Evolutionary conservation across 805 yeast genomes (phyloP).

Genomic region (Maudiozyma bulderi): DNA sequence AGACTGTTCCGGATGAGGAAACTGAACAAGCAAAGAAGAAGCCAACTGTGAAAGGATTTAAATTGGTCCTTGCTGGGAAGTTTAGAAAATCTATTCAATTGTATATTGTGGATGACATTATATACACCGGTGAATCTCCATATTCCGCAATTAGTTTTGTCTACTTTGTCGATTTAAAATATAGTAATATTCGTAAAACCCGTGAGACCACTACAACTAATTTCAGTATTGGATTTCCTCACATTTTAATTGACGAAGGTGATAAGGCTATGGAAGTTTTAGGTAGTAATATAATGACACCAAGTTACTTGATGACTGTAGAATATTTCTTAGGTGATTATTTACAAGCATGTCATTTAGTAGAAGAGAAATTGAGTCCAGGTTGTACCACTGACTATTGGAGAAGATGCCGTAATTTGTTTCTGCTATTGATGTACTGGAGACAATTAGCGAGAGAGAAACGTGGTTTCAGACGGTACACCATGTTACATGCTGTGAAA

Average conservation of each 20-base stretch:
- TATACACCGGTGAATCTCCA: slow-evolving; percentile 1
- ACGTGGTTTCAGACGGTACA: slow-evolving; percentile 18
- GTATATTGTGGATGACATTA: neutral
- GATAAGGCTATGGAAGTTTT: slow-evolving; percentile 7
- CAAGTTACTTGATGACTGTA: slow-evolving; percentile 18
- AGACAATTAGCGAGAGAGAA: slow-evolving; percentile 22
- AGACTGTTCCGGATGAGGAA: too few relatives aligned
- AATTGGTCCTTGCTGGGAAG: neutral
- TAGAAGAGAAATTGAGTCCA: slow-evolving; percentile 18
- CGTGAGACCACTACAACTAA: neutral
- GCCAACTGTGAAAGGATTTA: neutral
- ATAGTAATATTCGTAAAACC: neutral
- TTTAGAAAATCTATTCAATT: neutral
- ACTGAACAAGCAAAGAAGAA: too few relatives aligned
- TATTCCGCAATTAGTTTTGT: slow-evolving; percentile 1
- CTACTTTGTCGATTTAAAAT: neutral
- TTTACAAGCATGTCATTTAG: slow-evolving; percentile 21
- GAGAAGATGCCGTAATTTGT: slow-evolving; percentile 20
- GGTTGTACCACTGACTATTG: slow-evolving; percentile 20
- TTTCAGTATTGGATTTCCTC: slow-evolving; percentile 3
- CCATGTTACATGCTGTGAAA: slow-evolving; percentile 24
- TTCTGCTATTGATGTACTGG: slow-evolving; percentile 23
- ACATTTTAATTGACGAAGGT: slow-evolving; percentile 3
- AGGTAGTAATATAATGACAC: slow-evolving; percentile 17
- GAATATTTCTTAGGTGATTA: slow-evolving; percentile 25